These are phyloP conservation scores for Lecanosticta acicola DNA, from an alignment of 2,329 filamentous ascomycete genomes.

Conservation along the genomic window DNA sequence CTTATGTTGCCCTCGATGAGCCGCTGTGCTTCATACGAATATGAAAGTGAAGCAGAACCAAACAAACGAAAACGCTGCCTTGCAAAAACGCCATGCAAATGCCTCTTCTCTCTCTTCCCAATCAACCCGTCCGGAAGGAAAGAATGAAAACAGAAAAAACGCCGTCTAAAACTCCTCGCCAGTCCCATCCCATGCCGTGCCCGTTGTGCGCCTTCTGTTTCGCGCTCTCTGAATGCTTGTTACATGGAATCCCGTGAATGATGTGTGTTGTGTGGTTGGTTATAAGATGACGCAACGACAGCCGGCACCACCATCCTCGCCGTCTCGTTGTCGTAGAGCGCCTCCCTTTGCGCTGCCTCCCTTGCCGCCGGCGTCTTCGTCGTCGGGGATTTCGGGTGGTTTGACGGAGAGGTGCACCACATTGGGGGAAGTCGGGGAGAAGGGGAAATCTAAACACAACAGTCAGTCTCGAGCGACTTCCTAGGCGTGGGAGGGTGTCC, in stretches of 20 bases:
- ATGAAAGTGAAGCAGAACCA: too few relatives aligned
- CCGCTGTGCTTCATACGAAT: too few relatives aligned
- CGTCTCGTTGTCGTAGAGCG: slow-evolving; percentile 34
- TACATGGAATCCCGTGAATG: too few relatives aligned
- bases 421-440: slow-evolving; percentile 68
- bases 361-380: slow-evolving; percentile 62
- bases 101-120: neutral
- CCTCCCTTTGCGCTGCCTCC: slow-evolving; percentile 55
- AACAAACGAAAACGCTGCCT: neutral
- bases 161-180: neutral
- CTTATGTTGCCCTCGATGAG: too few relatives aligned
- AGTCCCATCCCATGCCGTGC: neutral
- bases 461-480: neutral
- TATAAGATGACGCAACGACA: slow-evolving; percentile 60
- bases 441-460: slow-evolving; percentile 62
- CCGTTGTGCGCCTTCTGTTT: neutral
- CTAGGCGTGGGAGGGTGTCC: neutral
- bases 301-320: slow-evolving; percentile 53
- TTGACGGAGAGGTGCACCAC: slow-evolving; percentile 94
- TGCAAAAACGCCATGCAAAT: neutral
- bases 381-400: slow-evolving; percentile 75
- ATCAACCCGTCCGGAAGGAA: neutral
- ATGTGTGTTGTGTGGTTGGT: slow-evolving; percentile 1
- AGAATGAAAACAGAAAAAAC: neutral
- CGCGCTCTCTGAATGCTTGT: neutral